Evolutionary conservation across 805 yeast species (phyloP).

Genomic region (Kluyveromyces starmeri): DNA sequence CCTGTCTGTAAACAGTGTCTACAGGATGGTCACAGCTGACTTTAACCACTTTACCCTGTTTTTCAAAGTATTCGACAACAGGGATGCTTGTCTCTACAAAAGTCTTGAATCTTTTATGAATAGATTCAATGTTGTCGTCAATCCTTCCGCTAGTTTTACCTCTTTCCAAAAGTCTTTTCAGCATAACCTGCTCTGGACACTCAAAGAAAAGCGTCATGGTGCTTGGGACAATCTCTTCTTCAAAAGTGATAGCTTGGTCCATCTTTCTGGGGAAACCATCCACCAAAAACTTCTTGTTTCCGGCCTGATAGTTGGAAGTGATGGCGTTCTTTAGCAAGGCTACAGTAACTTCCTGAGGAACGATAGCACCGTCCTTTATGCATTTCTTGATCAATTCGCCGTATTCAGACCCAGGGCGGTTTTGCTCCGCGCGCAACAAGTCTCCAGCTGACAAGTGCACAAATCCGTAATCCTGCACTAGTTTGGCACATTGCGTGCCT

Average conservation of each 20-base stretch:
- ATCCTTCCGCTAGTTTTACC: constrained; percentile 92
- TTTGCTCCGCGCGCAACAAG: constrained; percentile 84
- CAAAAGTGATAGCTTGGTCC: constrained; percentile 97
- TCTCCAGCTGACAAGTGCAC: constrained; percentile 96
- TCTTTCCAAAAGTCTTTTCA: constrained; percentile 74
- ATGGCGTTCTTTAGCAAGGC: constrained; percentile 78
- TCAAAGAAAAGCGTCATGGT: constrained; percentile 67
- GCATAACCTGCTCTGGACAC: constrained; percentile 78
- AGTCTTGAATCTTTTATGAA: constrained; percentile 79
- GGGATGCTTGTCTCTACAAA: constrained; percentile 89
- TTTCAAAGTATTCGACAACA: constrained; percentile 74
- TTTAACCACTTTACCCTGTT: constrained; percentile 65
- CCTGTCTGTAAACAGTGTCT: constrained; percentile 65
- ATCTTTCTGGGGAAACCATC: constrained; percentile 98
- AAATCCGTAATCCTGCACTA: constrained; percentile 73
- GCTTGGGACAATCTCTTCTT: constrained; percentile 63
- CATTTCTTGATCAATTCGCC: constrained; percentile 79
- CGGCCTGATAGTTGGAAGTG: constrained; percentile 36
- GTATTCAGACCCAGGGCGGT: constrained; percentile 67
- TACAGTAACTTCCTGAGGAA: constrained; percentile 86
- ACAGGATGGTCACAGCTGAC: constrained; percentile 74
- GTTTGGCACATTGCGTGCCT: constrained; percentile 88
- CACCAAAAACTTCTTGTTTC: constrained; percentile 54
- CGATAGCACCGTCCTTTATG: constrained; percentile 83
- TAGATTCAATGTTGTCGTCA: constrained; percentile 88